Conservation (phyloP, 2,329 filamentous ascomycete species). For the Diaporthe humulicola region DNA sequence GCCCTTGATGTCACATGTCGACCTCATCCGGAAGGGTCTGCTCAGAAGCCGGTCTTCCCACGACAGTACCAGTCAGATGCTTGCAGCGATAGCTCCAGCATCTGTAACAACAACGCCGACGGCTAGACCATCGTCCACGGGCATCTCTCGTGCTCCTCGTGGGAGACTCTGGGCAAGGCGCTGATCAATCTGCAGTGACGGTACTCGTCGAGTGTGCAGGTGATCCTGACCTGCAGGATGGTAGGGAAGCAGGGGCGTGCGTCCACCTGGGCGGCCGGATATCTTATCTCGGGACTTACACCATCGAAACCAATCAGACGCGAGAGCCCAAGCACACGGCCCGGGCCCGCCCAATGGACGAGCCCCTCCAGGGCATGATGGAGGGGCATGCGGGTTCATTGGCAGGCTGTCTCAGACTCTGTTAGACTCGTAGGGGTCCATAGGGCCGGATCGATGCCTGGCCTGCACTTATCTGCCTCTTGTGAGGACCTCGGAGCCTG, state of each 20-base stretch:
- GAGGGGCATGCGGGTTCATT: slow-evolving; percentile 33
- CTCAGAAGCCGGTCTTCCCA: neutral
- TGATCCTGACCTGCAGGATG: neutral
- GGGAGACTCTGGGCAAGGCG: neutral
- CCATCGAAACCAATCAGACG: slow-evolving; percentile 40
- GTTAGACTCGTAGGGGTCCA: neutral
- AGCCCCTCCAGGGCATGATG: slow-evolving; percentile 31
- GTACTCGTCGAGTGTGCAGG: neutral
- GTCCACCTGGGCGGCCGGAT: neutral
- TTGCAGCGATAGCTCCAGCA: neutral
- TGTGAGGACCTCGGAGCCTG: neutral
- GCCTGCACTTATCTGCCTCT: neutral
- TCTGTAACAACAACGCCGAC: neutral
- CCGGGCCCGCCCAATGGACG: slow-evolving; percentile 34
- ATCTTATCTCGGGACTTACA: slow-evolving; percentile 37
- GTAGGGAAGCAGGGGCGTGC: neutral
- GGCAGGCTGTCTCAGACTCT: slow-evolving; percentile 22
- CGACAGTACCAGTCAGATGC: slow-evolving; percentile 1
- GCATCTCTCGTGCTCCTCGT: neutral
- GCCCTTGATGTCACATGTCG: slow-evolving; percentile 4
- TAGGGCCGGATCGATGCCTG: neutral
- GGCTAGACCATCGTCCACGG: neutral
- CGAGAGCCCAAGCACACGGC: slow-evolving; percentile 38
- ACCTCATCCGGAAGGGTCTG: neutral
- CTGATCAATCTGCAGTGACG: neutral